Evolutionary conservation across 2,329 filamentous ascomycete genomes (phyloP), one percentile per base, ranked within the genome.

Genomic region (Tolypocladium nubicola): DNA sequence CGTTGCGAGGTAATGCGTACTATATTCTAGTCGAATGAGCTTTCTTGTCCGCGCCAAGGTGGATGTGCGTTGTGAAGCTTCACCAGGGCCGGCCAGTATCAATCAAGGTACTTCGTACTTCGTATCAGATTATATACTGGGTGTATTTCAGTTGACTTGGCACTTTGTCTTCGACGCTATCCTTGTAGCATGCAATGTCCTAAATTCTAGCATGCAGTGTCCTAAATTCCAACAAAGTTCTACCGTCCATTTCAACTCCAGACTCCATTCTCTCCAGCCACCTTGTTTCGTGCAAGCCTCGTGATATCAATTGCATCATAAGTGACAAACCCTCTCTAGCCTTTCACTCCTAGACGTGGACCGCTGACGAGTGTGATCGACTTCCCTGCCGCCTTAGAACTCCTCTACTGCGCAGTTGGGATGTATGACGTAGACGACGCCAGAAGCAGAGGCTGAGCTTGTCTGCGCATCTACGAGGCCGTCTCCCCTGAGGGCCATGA

Each of bases 361-460:
- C 26, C 8, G 16, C 23, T 26, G 26, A 39, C 9, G 14, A 10
- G 6, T 4, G 4, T 7, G 14, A 4, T 5, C 13, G 7, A 11
- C 16, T n/a, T 4, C 45, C 3, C 4, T 33, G 16, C 9, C n/a
- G 50, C 47, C 52, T 68, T 66, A 80, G 52, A 73, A 71, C 60
- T 84, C 81, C 62, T 96, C 92, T 11, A 95, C 79, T 0, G 89
- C 89, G 68, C 90, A 96, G 74, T 97, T 97, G 58, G 94, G 94
- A 75, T 99, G 94, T 63, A 99, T 70, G 33, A 97, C 88, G 69
- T 97, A 99, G 55, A 94, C 81, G 5, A 88, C 77, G 19, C 64
- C 56, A 1, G 65, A 63, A 1, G 65, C 59, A 13, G 72, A 65
- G 19, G 75, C 70, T 26, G 79, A 74, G 52, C 71, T 70, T 47